Evolutionary conservation across 352 stramenopile genomes (phyloP).

Genomic region (Pythium insidiosum): DNA sequence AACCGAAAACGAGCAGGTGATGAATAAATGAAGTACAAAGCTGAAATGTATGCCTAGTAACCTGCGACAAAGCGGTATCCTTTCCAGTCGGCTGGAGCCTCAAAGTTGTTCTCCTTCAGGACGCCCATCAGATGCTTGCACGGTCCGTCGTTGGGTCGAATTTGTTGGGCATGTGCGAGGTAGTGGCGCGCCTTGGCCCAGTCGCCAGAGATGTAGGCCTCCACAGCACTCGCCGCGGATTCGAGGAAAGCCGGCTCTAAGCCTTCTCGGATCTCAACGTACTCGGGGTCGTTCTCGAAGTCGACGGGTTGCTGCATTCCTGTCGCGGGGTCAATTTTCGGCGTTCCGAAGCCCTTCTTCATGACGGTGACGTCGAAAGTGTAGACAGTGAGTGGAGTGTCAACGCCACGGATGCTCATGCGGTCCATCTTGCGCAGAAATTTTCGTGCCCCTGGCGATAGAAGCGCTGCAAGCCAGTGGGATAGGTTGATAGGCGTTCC

Average conservation of each 20-base stretch:
- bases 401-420: slow-evolving; percentile 77
- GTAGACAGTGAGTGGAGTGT: slow-evolving; percentile 78
- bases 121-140: slow-evolving; percentile 87
- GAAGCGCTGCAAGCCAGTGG: slow-evolving; percentile 70
- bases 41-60: slow-evolving; percentile 23
- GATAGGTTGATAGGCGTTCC: slow-evolving; percentile 76
- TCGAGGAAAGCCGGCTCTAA: slow-evolving; percentile 79
- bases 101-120: slow-evolving; percentile 79
- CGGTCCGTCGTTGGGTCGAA: slow-evolving; percentile 83
- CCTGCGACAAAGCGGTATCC: slow-evolving; percentile 86
- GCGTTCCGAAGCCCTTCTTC: slow-evolving; percentile 66
- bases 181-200: slow-evolving; percentile 73
- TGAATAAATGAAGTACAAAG: too few species aligned
- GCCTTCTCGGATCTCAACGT: slow-evolving; percentile 74
- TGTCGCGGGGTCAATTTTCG: slow-evolving; percentile 52
- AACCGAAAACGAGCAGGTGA: slow-evolving; percentile 6
- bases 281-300: slow-evolving; percentile 79
- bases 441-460: slow-evolving; percentile 57
- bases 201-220: slow-evolving; percentile 66
- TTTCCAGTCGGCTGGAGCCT: slow-evolving; percentile 88
- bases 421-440: slow-evolving; percentile 80
- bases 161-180: slow-evolving; percentile 59
- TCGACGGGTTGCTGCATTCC: slow-evolving; percentile 61
- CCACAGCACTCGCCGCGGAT: slow-evolving; percentile 48
- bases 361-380: slow-evolving; percentile 83